Conservation (phyloP, 495 filamentous ascomycete genomes). For the Collariella sp. region DNA sequence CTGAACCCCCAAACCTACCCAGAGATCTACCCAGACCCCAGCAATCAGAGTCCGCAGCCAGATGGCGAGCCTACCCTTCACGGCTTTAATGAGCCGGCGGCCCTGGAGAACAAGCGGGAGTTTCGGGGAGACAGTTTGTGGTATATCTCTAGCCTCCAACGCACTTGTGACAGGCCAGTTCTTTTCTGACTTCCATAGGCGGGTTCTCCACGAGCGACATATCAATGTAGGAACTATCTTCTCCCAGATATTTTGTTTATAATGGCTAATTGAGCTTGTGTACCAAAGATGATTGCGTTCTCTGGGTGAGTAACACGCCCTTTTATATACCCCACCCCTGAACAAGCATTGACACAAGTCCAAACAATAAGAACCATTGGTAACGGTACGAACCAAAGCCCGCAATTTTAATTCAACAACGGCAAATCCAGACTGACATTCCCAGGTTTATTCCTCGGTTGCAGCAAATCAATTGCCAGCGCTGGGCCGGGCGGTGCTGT, state of each 20-base stretch:
- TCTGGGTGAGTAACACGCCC: conserved; percentile 24
- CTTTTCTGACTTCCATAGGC: conserved; percentile 11
- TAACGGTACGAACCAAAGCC: conserved; percentile 21
- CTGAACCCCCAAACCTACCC: conserved; percentile 10
- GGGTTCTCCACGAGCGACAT: conserved; percentile 31
- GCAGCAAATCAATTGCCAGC: conserved; percentile 27
- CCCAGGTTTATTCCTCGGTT: conserved; percentile 32
- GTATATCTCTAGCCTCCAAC: conserved; percentile 5
- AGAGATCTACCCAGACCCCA: background rate
- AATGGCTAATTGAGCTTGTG: background rate
- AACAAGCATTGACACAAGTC: background rate
- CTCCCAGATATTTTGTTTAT: background rate
- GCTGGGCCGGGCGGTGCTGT: conserved; percentile 34
- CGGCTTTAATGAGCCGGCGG: conserved; percentile 22
- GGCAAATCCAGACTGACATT: background rate
- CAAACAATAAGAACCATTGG: conserved; percentile 21
- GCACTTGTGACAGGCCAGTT: background rate
- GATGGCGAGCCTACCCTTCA: conserved; percentile 24
- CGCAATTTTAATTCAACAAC: background rate
- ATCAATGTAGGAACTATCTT: conserved; percentile 25
- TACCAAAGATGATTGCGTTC: conserved; percentile 31
- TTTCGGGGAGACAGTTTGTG: conserved; percentile 27
- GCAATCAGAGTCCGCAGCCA: conserved; percentile 14
- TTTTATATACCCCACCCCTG: background rate
- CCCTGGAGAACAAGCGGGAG: conserved; percentile 22